phyloP scores from a whole-genome alignment of 2,329 filamentous ascomycete species.

The Penicillium sp. region DNA sequence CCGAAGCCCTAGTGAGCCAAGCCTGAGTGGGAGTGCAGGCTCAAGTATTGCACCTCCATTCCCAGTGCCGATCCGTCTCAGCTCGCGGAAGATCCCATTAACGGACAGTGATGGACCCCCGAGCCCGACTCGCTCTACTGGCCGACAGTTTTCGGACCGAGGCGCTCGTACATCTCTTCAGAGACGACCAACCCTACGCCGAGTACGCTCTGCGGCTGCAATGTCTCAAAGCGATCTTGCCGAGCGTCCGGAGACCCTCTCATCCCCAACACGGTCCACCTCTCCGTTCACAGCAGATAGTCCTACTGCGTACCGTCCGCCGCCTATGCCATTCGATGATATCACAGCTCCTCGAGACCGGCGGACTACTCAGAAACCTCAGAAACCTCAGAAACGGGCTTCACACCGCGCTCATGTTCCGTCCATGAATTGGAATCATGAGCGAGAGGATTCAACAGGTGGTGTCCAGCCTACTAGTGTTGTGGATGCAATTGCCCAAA shows the following conservation, averaged over 20 bases:
- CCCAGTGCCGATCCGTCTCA: slow-evolving; percentile 86
- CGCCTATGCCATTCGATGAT: slow-evolving; percentile 74
- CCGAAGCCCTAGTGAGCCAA: slow-evolving; percentile 52
- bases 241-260: slow-evolving; percentile 51
- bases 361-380: slow-evolving; percentile 28
- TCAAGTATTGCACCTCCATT: slow-evolving; percentile 70
- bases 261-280: slow-evolving; percentile 62
- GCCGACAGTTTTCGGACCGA: slow-evolving; percentile 60
- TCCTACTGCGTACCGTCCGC: slow-evolving; percentile 58
- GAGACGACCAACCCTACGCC: slow-evolving; percentile 69
- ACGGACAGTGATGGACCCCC: slow-evolving; percentile 75
- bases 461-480: slow-evolving; percentile 74
- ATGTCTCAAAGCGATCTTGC: slow-evolving; percentile 61
- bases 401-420: slow-evolving; percentile 27
- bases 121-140: slow-evolving; percentile 70
- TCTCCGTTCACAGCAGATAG: slow-evolving; percentile 72
- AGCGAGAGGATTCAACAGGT: slow-evolving; percentile 56
- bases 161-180: slow-evolving; percentile 60
- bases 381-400: slow-evolving; percentile 24
- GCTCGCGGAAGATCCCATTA: slow-evolving; percentile 74
- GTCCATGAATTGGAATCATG: slow-evolving; percentile 35
- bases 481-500: slow-evolving; percentile 95
- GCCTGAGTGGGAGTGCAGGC: slow-evolving; percentile 42
- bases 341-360: slow-evolving; percentile 58
- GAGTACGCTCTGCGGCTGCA: slow-evolving; percentile 80